Base-by-base conservation (phyloP, 1,284 basidiomycete genomes). In the Ganoderma sinense region DNA sequence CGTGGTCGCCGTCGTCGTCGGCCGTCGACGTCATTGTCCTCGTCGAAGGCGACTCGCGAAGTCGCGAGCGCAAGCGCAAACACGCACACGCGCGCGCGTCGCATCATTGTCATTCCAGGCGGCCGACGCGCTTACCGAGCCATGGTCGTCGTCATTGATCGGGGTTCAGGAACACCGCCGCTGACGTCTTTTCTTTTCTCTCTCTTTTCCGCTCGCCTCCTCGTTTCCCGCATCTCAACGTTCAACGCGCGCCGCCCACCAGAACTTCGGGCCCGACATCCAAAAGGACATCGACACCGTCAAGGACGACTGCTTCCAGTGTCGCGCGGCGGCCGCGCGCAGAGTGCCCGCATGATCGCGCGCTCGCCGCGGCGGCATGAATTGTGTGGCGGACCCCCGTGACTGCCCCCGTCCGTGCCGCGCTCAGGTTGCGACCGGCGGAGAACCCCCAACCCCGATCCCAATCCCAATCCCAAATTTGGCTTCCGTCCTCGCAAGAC, bases 231-330 rank as follows among this genome's bases (percentile, higher is more conserved):
- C 10, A 23, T 29, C 26, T 13, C 26, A n/a, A n/a, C 51, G 51
- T 13, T 26, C n/a, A n/a, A 5, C 29, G 29, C 48, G 31, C 36
- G 51, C 31, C n/a, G 13, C 14, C n/a, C 55, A 33, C 62, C 73
- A 83, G 82, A 79, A 80, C 76, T 83, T 78, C 66, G 82, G 82
- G 10, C 77, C 78, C n/a, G 82, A 83, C 61, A 77, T 83, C 33
- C 80, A 83, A 71, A 81, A 81, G 70, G 78, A 80, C 73, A 71
- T 82, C 70, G 82, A 83, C 76, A 78, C 77, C 48, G 82, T 83
- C 72, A 77, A 82, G 65, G 80, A 82, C 75, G 76, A 80, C 61
- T 83, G 82, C 75, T 83, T 81, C 78, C 79, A 80, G 65, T 83
- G 82, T 73, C 79, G 81, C 64, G 77, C 80, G 2, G 79, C 80